phyloP scores from a whole-genome alignment of 768 basidiomycete species.

The Terana coerulea region DNA sequence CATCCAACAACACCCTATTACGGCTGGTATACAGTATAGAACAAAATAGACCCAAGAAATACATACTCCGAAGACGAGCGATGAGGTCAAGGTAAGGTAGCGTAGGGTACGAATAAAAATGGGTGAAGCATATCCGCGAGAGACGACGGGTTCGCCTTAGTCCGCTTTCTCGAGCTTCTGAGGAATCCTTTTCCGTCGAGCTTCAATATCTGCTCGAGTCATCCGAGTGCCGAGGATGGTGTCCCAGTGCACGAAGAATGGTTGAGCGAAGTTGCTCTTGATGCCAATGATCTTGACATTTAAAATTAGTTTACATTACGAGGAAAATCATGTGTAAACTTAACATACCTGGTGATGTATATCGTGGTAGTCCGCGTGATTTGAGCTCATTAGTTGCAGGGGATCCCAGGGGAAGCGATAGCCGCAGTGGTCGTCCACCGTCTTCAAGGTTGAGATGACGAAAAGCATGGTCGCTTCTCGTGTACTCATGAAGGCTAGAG shows the following conservation, averaged over 20 bases:
- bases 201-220: conserved; percentile 65
- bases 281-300: conserved; percentile 64
- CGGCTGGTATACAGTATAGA: conserved; percentile 6
- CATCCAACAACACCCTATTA: conserved; percentile 1
- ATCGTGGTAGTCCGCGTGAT: conserved; percentile 97
- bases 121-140: not conserved
- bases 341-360: conserved; percentile 89
- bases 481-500: conserved; percentile 58
- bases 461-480: conserved; percentile 88
- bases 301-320: not conserved
- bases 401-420: conserved; percentile 91
- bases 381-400: conserved; percentile 75
- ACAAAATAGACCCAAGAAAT: not conserved
- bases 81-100: not conserved
- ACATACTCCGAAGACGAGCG: conserved; percentile 5
- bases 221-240: conserved; percentile 76
- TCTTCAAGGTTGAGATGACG: conserved; percentile 80
- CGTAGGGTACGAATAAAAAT: conserved; percentile 1
- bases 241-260: conserved; percentile 97
- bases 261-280: conserved; percentile 94
- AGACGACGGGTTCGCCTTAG: not conserved
- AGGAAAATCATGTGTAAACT: not conserved
- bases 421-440: conserved; percentile 94
- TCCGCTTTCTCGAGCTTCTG: conserved; percentile 15
- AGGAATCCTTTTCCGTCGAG: conserved; percentile 30